Conservation (phyloP, 495 filamentous ascomycete species). For the Xylaria intraflava region DNA sequence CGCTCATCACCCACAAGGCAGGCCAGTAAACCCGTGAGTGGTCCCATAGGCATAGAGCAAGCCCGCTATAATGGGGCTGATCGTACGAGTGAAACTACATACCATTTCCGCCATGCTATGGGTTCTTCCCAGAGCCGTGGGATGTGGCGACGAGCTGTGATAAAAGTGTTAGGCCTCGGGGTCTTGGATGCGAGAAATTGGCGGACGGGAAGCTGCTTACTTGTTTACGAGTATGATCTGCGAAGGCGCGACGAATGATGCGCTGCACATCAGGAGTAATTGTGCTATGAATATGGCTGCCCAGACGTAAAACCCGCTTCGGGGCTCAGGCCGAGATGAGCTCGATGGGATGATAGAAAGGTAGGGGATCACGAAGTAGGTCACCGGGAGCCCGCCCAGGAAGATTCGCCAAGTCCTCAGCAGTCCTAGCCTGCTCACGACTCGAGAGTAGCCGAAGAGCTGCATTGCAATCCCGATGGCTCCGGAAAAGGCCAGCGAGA, state of each 20-base stretch:
- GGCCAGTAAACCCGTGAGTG: constrained; percentile 54
- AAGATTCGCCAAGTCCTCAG: constrained; percentile 53
- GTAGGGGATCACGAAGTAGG: constrained; percentile 57
- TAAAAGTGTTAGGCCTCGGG: background rate
- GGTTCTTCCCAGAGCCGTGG: constrained; percentile 59
- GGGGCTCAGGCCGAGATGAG: constrained; percentile 44
- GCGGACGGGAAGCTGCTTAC: no score
- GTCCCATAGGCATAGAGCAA: constrained; percentile 56
- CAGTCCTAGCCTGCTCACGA: constrained; percentile 52
- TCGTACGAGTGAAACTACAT: constrained; percentile 51
- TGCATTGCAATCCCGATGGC: constrained; percentile 60
- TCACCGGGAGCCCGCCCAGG: constrained; percentile 56
- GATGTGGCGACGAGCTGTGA: constrained; percentile 47
- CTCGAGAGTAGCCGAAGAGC: constrained; percentile 57
- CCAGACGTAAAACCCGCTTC: constrained; percentile 55
- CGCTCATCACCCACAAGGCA: constrained; percentile 60
- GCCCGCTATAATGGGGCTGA: constrained; percentile 58
- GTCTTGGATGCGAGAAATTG: no score
- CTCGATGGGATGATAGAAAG: constrained; percentile 55
- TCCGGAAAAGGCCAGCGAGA: constrained; percentile 59
- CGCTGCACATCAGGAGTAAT: constrained; percentile 56
- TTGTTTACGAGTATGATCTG: constrained; percentile 65
- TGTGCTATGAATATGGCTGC: constrained; percentile 51
- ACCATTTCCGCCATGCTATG: constrained; percentile 64
- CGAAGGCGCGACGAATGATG: constrained; percentile 61